These are phyloP conservation scores for Ceratobasidium sp. DNA, from an alignment of 1,284 basidiomycete genomes.

Conservation along the genomic window DNA sequence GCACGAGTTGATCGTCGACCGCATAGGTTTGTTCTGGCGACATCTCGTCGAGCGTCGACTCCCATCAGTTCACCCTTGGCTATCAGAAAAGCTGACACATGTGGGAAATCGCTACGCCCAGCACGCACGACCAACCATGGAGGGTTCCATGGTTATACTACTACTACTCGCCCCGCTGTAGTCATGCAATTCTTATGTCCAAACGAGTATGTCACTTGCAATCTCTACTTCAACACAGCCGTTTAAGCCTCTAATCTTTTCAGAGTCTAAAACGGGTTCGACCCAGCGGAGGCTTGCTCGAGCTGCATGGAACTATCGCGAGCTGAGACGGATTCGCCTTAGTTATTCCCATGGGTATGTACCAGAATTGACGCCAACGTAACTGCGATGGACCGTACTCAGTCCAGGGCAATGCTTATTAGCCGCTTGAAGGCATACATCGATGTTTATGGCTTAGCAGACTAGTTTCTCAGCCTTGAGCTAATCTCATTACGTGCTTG, in stretches of 20 bases:
- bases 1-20: too few relatives aligned
- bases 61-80: too few relatives aligned
- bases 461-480: neutral
- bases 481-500: too few relatives aligned
- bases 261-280: constrained; percentile 33
- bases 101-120: too few relatives aligned
- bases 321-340: neutral
- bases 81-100: too few relatives aligned
- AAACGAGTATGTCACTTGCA: constrained; percentile 4
- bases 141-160: neutral
- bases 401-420: constrained; percentile 11
- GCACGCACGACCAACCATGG: too few relatives aligned
- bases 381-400: constrained; percentile 17
- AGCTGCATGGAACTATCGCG: constrained; percentile 22
- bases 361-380: neutral
- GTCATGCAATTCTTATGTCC: constrained; percentile 18
- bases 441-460: constrained; percentile 19
- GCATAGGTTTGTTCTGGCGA: too few relatives aligned
- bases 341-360: neutral
- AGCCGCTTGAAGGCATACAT: constrained; percentile 26
- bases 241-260: neutral
- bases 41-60: too few relatives aligned
- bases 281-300: constrained; percentile 24
- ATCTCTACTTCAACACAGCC: neutral
- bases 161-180: constrained; percentile 7